Evolutionary conservation across 495 filamentous ascomycete genomes (phyloP), one percentile per base, ranked within the genome.

Genomic region (Entonaema liquescens): DNA sequence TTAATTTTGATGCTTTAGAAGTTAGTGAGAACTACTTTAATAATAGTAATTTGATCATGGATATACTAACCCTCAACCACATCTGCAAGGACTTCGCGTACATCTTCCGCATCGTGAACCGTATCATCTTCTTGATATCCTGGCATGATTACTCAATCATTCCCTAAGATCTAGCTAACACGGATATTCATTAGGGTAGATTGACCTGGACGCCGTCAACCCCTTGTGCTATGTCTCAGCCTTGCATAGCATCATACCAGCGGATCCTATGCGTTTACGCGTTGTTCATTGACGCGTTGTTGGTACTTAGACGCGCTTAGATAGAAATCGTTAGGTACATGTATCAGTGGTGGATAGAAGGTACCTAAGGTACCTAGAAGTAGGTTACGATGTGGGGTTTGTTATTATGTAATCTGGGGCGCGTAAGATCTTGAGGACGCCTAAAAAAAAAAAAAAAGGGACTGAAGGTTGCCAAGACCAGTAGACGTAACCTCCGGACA

Each of bases 1-100:
- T 81, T 11, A 83, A 56, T 70, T 80, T 83, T 11, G 84, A 83
- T 21, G 83, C 85, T 87, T 70, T n/a, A 17, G 17, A 25, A 59
- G 57, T 73, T 50, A 71, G 59, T 33, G 1, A 35, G 19, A 28
- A 29, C 26, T 29, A 9, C 17, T 50, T 57, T 36, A 13, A 47
- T 23, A 47, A 12, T 31, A 3, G 36, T 35, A 35, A 21, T 5
- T 13, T 13, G 15, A 21, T 11, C 49, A 54, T 15, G 8, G n/a
- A 25, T 56, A 28, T 12, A 49, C 65, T 73, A 60, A 76, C 76
- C 76, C 65, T 61, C 40, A 49, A 76, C 52, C 7, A 78, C 61
- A 56, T 73, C 67, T 15, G 69, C 62, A 13, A 78, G n/a, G 13
- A 23, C 19, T 19, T 73, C 71, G 21, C 62, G 63, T 36, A 75